Conservation (phyloP, 2,329 filamentous ascomycete genomes). For the Xylariomycetidae sp. region DNA sequence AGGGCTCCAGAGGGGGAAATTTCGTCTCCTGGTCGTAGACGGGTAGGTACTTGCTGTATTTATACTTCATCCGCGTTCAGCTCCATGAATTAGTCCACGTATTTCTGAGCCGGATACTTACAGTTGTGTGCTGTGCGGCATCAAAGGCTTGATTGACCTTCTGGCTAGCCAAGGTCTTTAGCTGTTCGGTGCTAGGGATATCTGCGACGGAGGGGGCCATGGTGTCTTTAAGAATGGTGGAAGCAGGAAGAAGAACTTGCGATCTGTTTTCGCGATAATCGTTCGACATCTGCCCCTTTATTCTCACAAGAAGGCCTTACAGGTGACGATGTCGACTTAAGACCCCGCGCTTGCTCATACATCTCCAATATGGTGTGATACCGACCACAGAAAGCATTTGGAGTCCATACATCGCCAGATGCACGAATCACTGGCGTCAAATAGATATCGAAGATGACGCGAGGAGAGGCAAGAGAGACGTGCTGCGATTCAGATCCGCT, state of each 20-base stretch:
- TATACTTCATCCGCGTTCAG: constrained; percentile 20
- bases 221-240: too few relatives aligned
- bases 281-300: neutral
- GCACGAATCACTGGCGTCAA: neutral
- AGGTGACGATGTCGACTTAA: neutral
- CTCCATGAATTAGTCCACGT: neutral
- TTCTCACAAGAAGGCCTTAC: too few relatives aligned
- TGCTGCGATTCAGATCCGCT: neutral
- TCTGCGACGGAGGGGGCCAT: constrained; percentile 23
- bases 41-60: constrained; percentile 30
- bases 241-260: too few relatives aligned
- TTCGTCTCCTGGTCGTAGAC: constrained; percentile 31
- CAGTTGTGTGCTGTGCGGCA: constrained; percentile 15
- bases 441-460: neutral
- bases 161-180: constrained; percentile 14
- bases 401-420: too few relatives aligned
- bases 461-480: neutral
- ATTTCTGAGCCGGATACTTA: constrained; percentile 9
- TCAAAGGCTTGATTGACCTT: constrained; percentile 21
- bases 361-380: neutral
- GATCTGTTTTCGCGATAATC: neutral
- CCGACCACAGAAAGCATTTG: neutral
- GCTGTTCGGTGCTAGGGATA: constrained; percentile 15
- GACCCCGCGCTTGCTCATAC: neutral
- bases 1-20: constrained; percentile 34